phyloP scores from a whole-genome alignment of 257 asterid genomes.

The Forsythia suspensa region DNA sequence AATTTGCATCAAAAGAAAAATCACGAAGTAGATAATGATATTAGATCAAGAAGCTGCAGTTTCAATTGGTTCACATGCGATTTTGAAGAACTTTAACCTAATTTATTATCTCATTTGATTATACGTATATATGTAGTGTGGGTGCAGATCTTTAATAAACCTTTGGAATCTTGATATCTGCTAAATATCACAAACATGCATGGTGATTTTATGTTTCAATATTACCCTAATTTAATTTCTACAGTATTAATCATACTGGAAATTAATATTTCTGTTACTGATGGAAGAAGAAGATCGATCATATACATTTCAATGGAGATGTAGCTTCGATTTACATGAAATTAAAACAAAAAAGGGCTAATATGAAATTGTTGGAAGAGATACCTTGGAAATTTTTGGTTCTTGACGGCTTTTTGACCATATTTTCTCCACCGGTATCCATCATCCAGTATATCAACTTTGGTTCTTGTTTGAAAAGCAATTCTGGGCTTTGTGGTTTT shows the following conservation, averaged over 20 bases:
- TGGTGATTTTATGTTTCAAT: not conserved
- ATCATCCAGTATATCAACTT: constrained; percentile 39
- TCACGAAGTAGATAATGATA: not conserved
- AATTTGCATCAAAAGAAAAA: not conserved
- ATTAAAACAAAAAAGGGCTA: not conserved
- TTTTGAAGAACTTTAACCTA: not conserved
- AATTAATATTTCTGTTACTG: not conserved
- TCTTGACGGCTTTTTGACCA: constrained; percentile 40
- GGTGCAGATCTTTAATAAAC: not conserved
- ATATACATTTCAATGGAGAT: not conserved
- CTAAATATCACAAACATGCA: not conserved
- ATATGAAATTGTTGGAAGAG: not conserved
- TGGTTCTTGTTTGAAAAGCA: constrained; percentile 33
- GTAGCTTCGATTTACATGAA: no score
- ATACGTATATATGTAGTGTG: not conserved
- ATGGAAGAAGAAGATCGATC: no score
- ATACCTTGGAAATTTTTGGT: constrained; percentile 17
- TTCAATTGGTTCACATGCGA: no score
- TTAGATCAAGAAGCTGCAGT: not conserved
- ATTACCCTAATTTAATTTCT: no score
- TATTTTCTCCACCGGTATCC: constrained; percentile 46
- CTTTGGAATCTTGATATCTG: not conserved
- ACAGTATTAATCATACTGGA: no score
- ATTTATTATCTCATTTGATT: not conserved
- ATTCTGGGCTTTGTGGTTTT: constrained; percentile 16